phyloP scores from a whole-genome alignment of 208 protist species.

The Phytomonas serpens region DNA sequence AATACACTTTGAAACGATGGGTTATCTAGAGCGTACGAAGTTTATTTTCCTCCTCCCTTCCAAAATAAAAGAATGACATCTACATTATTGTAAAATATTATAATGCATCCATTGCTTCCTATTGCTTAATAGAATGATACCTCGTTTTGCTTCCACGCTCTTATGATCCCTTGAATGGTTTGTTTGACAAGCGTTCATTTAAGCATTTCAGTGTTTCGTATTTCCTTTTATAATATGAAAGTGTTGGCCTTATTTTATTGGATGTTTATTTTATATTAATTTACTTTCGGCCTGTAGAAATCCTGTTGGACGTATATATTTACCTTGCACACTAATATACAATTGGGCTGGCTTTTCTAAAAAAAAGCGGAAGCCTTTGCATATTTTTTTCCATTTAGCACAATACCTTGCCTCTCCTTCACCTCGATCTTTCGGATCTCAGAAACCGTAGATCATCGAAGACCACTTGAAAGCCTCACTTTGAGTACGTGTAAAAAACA shows the following conservation, averaged over 20 bases:
- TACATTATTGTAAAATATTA: not conserved
- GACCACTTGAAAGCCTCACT: not conserved
- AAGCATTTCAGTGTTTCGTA: not conserved
- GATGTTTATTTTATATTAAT: slow-evolving; percentile 2
- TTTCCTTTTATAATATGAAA: not conserved
- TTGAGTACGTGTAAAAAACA: not conserved
- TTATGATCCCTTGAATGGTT: not conserved
- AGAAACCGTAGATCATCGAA: not conserved
- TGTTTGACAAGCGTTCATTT: not conserved
- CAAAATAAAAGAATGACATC: not conserved
- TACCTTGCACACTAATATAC: not conserved
- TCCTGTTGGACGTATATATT: not conserved
- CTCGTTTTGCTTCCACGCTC: not conserved
- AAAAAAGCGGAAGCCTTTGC: not conserved
- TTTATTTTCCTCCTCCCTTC: not conserved
- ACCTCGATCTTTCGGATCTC: not conserved
- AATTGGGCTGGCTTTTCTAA: slow-evolving; percentile 7
- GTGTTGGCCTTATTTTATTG: not conserved
- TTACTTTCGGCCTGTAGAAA: slow-evolving; percentile 8
- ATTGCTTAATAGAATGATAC: not conserved
- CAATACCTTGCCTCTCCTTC: slow-evolving; percentile 11
- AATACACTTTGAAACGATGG: not conserved
- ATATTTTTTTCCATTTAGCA: not conserved
- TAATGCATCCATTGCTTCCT: not conserved
- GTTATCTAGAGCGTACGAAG: not conserved